Conservation (phyloP, 805 yeast species). For the Saturnispora ahearnii region DNA sequence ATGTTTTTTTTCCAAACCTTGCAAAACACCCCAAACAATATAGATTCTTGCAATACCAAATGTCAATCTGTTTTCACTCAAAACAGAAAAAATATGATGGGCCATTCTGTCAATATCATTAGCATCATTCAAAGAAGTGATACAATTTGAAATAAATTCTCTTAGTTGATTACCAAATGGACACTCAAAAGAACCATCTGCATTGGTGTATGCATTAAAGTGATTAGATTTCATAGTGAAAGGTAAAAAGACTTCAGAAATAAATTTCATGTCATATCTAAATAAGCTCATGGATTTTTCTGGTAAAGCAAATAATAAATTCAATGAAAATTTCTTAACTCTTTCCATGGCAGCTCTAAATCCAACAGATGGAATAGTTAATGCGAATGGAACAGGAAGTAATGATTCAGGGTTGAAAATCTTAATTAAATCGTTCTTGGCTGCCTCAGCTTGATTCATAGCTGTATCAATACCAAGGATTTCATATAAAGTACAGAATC, state of each 20-base stretch:
- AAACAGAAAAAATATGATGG: constrained; percentile 33
- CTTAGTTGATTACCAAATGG: constrained; percentile 47
- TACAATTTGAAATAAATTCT: constrained; percentile 34
- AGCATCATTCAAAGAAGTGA: constrained; percentile 22
- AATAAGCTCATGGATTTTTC: constrained; percentile 37
- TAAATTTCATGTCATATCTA: constrained; percentile 32
- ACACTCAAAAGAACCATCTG: constrained; percentile 34
- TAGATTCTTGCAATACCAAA: constrained; percentile 69
- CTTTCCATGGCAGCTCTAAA: constrained; percentile 69
- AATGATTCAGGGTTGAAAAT: constrained; percentile 41
- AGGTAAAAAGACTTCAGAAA: constrained; percentile 42
- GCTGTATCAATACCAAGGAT: constrained; percentile 80
- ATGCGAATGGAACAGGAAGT: constrained; percentile 64
- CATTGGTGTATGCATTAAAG: constrained; percentile 35
- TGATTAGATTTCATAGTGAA: constrained; percentile 55
- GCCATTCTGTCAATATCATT: constrained; percentile 13
- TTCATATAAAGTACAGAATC: constrained; percentile 67
- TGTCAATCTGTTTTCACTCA: constrained; percentile 39
- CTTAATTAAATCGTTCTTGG: constrained; percentile 49
- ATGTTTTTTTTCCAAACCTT: constrained; percentile 34
- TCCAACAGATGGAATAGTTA: constrained; percentile 67
- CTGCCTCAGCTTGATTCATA: constrained; percentile 76
- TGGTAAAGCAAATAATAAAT: constrained; percentile 46
- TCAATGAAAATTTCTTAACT: constrained; percentile 55
- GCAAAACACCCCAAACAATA: constrained; percentile 44